These are phyloP conservation scores for Copromyces sp. DNA, from an alignment of 495 filamentous ascomycete genomes.

Conservation along the genomic window DNA sequence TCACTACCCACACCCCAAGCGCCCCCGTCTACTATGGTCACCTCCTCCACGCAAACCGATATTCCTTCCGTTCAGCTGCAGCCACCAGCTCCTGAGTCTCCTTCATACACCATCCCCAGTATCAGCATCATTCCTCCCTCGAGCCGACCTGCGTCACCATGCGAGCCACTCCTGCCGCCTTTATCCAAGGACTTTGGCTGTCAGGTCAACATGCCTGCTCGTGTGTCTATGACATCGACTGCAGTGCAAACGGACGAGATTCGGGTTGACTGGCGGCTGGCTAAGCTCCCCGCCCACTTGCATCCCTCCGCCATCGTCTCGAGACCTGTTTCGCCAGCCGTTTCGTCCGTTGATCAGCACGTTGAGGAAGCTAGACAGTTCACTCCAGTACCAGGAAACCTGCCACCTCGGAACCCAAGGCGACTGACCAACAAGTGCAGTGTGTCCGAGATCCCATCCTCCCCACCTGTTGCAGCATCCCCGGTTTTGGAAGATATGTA, in stretches of 20 bases:
- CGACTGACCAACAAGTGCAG: slow-evolving; percentile 36
- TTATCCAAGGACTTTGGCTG: slow-evolving; percentile 47
- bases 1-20: slow-evolving; percentile 11
- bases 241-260: slow-evolving; percentile 89
- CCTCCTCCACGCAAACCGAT: slow-evolving; percentile 68
- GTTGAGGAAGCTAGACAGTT: slow-evolving; percentile 31
- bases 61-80: slow-evolving; percentile 20
- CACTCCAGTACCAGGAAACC: slow-evolving; percentile 39
- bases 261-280: slow-evolving; percentile 59
- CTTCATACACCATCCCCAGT: slow-evolving; percentile 42
- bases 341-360: slow-evolving; percentile 13
- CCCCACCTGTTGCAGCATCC: slow-evolving; percentile 27
- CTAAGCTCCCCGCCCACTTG: slow-evolving; percentile 66
- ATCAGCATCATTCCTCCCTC: slow-evolving; percentile 52
- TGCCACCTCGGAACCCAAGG: slow-evolving; percentile 43
- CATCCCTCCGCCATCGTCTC: slow-evolving; percentile 60
- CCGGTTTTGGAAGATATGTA: slow-evolving; percentile 32
- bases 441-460: slow-evolving; percentile 37
- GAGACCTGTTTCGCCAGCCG: slow-evolving; percentile 40
- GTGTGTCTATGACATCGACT: slow-evolving; percentile 46
- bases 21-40: slow-evolving; percentile 18
- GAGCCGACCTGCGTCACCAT: slow-evolving; percentile 42
- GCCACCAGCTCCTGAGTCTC: slow-evolving; percentile 19
- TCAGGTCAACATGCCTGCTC: slow-evolving; percentile 36
- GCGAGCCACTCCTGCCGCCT: slow-evolving; percentile 42